These are phyloP conservation scores for Daldinia bambusicola DNA, from an alignment of 495 filamentous ascomycete genomes.

Conservation along the genomic window DNA sequence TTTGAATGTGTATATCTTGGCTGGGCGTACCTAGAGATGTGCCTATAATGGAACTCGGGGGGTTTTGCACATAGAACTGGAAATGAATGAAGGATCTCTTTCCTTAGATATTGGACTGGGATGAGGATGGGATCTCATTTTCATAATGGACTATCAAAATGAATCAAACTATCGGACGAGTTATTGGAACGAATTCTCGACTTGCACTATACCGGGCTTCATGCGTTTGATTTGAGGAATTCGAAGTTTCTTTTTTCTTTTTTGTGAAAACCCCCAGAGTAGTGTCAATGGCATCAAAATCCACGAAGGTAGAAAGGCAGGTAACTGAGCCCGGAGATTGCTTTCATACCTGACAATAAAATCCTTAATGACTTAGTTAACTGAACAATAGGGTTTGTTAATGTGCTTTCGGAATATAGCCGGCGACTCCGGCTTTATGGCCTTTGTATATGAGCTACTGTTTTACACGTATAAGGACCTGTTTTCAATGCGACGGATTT, in stretches of 20 bases:
- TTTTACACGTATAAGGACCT: not conserved
- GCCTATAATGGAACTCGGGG: slow-evolving; percentile 4
- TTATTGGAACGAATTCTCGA: not conserved
- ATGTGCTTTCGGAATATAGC: not conserved
- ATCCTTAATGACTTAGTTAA: not conserved
- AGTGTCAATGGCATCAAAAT: not conserved
- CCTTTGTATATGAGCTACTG: not conserved
- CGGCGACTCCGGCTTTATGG: not conserved
- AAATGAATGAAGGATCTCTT: slow-evolving; percentile 11
- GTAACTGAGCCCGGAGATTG: not conserved
- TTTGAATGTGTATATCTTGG: slow-evolving; percentile 37
- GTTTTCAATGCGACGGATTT: not conserved
- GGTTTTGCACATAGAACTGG: slow-evolving; percentile 21
- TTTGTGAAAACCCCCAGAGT: no score
- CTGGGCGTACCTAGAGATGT: slow-evolving; percentile 23
- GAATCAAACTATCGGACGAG: not conserved
- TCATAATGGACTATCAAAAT: slow-evolving; percentile 9
- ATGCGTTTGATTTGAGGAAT: not conserved
- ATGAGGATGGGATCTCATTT: slow-evolving; percentile 16
- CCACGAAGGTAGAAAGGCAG: no score
- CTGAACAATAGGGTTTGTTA: not conserved
- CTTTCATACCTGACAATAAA: not conserved
- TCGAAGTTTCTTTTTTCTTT: no score
- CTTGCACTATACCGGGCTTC: not conserved
- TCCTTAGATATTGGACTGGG: not conserved